Evolutionary conservation across 2,329 filamentous ascomycete genomes (phyloP).

Genomic region (Trichophyton schoenleinii): DNA sequence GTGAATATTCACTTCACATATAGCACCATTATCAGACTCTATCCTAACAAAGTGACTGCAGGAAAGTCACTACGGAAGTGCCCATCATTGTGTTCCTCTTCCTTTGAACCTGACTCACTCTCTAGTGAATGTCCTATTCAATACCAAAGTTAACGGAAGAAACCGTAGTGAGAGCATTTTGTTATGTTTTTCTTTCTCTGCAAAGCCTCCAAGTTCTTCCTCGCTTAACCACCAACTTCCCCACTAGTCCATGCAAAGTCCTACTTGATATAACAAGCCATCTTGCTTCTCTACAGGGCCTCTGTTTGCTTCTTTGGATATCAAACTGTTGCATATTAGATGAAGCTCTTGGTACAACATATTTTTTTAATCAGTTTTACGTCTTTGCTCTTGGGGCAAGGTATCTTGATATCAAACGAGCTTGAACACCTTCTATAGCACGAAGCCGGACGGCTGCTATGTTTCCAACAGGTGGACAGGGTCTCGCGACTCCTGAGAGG

Average conservation of each 20-base stretch:
- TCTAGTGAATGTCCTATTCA: neutral
- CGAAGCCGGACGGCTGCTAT: neutral
- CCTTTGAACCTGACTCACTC: neutral
- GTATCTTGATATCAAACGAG: neutral
- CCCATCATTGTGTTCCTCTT: neutral
- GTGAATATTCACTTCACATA: neutral
- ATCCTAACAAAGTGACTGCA: neutral
- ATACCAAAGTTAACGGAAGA: neutral
- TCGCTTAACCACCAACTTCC: neutral
- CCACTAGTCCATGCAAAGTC: neutral
- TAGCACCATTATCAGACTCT: neutral
- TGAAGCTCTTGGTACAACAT: neutral
- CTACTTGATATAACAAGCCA: neutral
- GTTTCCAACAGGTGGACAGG: neutral
- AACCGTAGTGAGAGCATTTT: neutral
- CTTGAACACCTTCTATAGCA: neutral
- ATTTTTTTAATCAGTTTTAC: neutral
- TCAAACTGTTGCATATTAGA: neutral
- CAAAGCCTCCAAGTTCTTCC: slow-evolving; percentile 1
- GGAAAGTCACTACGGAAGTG: neutral
- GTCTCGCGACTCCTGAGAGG: neutral
- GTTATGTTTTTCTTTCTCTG: neutral
- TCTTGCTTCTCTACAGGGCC: neutral
- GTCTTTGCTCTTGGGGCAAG: neutral
- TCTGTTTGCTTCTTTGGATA: neutral